Percentiles rank a stretch among this genome's conserved stretches.
These are phyloP conservation scores for Ophiostoma ulmi DNA, from an alignment of 2,329 filamentous ascomycete genomes.

Conservation along the genomic window DNA sequence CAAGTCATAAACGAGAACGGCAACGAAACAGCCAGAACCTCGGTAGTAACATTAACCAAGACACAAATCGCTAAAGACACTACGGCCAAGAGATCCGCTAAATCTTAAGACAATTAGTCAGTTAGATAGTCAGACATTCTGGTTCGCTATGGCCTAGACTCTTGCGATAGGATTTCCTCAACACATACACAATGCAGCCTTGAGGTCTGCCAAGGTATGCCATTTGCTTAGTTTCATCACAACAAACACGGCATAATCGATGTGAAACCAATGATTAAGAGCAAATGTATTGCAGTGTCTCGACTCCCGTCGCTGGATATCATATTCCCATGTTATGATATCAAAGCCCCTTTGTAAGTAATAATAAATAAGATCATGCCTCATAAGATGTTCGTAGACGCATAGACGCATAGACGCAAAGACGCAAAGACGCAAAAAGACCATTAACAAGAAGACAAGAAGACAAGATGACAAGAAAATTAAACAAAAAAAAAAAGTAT, in stretches of 20 bases:
- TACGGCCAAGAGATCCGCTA: neutral
- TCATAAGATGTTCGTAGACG: constrained; percentile 6
- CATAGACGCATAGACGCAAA: neutral
- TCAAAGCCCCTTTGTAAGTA: neutral
- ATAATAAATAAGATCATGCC: constrained; percentile 1
- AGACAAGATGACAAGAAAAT: constrained; percentile 22
- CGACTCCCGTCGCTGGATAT: neutral
- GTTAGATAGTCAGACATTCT: neutral
- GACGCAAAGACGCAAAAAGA: neutral
- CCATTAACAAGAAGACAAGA: constrained; percentile 17
- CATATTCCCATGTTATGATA: neutral
- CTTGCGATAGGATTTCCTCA: no score
- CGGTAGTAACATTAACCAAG: neutral
- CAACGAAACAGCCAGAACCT: no score
- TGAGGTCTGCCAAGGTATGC: neutral
- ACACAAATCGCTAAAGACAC: neutral
- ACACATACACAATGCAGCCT: neutral
- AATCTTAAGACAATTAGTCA: neutral
- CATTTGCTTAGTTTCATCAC: neutral
- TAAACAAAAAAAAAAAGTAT: neutral
- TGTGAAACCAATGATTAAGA: neutral
- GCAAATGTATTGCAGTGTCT: neutral
- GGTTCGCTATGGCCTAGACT: neutral
- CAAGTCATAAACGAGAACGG: neutral
- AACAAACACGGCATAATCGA: neutral